A percentile compares a stretch with the other conserved stretches of the same genome.
phyloP scores from a whole-genome alignment of 441 rosid species.

The Populus tomentosa region DNA sequence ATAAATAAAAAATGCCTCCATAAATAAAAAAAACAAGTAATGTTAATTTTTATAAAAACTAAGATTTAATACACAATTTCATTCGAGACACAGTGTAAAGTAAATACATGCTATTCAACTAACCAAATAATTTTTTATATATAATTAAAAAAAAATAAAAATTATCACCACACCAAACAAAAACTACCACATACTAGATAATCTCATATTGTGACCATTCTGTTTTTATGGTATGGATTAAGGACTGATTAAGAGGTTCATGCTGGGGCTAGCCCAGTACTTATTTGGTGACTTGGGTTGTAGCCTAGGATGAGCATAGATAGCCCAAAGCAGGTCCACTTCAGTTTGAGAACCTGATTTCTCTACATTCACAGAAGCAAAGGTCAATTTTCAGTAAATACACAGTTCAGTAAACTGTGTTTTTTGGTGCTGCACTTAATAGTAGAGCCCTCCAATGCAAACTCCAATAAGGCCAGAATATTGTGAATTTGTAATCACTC shows the following conservation, averaged over 20 bases:
- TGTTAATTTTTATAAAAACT: too few relatives aligned
- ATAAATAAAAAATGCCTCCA: too few relatives aligned
- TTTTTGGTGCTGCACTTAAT: neutral
- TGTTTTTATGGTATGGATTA: neutral
- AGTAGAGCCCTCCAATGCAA: conserved; percentile 18
- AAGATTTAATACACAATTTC: too few relatives aligned
- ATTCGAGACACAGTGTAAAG: too few relatives aligned
- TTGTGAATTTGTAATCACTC: conserved; percentile 10
- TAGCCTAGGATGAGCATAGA: neutral
- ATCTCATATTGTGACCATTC: too few relatives aligned
- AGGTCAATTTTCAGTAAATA: neutral
- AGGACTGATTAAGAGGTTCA: neutral
- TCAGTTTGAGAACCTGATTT: neutral
- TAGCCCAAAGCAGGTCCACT: neutral
- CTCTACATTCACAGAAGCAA: neutral
- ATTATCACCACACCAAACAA: too few relatives aligned
- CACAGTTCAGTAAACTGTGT: neutral
- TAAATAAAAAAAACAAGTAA: too few relatives aligned
- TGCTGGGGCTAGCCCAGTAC: neutral
- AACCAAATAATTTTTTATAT: too few relatives aligned
- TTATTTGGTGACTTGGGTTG: too few relatives aligned
- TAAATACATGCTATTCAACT: too few relatives aligned
- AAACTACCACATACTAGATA: too few relatives aligned
- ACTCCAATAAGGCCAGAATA: neutral
- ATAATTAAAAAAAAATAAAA: too few relatives aligned